Conservation (phyloP, 2,329 filamentous ascomycete species). For the Aspergillus sergii region DNA sequence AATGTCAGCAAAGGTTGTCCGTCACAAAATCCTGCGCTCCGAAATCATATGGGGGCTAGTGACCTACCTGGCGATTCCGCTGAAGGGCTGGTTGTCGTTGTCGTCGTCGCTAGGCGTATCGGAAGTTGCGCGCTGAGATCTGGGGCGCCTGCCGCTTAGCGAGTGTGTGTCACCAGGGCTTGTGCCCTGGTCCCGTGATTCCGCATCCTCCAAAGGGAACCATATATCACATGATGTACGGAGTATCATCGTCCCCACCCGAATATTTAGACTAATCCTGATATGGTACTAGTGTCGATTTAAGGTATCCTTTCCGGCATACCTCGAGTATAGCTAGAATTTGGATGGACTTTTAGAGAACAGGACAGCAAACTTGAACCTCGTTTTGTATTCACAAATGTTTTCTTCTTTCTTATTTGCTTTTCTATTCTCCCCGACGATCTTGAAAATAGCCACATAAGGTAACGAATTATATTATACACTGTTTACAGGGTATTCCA, state of each 20-base stretch:
- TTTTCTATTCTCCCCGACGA: neutral
- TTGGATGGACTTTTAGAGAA: neutral
- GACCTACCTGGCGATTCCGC: slow-evolving; percentile 48
- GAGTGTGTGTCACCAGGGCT: slow-evolving; percentile 45
- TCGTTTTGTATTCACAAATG: neutral
- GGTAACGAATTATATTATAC: slow-evolving; percentile 1
- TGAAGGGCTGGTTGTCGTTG: slow-evolving; percentile 50
- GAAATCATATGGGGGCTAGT: slow-evolving; percentile 13
- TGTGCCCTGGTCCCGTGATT: slow-evolving; percentile 35
- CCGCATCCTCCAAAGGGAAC: neutral
- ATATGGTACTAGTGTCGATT: neutral
- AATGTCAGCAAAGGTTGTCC: slow-evolving; percentile 27
- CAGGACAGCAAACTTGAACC: too few relatives aligned
- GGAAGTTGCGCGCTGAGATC: slow-evolving; percentile 39
- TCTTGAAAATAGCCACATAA: neutral
- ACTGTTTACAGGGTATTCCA: slow-evolving; percentile 11
- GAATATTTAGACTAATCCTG: neutral
- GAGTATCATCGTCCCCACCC: neutral
- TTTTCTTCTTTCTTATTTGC: neutral
- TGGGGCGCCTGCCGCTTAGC: slow-evolving; percentile 43
- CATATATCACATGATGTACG: slow-evolving; percentile 15
- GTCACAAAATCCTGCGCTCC: slow-evolving; percentile 1
- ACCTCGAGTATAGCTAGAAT: neutral
- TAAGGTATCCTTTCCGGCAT: neutral
- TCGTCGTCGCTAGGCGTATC: slow-evolving; percentile 49